phyloP scores from a whole-genome alignment of 352 stramenopile species.

The Blastocystis hominis region DNA sequence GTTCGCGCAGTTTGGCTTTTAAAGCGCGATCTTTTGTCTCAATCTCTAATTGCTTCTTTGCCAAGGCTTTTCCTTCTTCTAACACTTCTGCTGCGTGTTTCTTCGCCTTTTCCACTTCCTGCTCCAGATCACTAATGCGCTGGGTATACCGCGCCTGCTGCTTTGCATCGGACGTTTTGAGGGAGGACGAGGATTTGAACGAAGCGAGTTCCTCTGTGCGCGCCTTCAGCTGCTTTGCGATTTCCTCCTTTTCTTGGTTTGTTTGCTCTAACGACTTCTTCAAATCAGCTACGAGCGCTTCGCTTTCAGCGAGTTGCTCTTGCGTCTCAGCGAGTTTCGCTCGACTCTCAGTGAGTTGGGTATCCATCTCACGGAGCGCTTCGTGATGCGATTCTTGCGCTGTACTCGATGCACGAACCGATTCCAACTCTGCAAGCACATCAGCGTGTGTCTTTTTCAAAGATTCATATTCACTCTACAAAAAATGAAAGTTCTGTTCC shows the following conservation, averaged over 20 bases:
- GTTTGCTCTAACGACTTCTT: neutral
- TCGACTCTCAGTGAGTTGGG: neutral
- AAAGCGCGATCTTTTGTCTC: slow-evolving; percentile 50
- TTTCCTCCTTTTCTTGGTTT: neutral
- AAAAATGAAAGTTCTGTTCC: neutral
- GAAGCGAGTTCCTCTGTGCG: neutral
- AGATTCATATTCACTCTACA: slow-evolving; percentile 27
- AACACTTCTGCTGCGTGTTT: slow-evolving; percentile 24
- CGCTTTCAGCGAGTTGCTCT: neutral
- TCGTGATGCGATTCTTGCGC: neutral
- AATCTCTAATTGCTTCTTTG: slow-evolving; percentile 51
- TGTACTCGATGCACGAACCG: neutral
- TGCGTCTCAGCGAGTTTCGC: neutral
- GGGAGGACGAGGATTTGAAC: neutral
- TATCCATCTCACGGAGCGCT: neutral
- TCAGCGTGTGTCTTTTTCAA: neutral
- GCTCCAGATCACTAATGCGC: slow-evolving; percentile 22
- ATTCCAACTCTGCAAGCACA: neutral
- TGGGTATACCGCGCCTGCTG: slow-evolving; percentile 4
- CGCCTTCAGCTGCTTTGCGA: neutral
- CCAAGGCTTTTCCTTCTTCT: slow-evolving; percentile 33
- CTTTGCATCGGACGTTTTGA: neutral
- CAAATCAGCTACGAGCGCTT: slow-evolving; percentile 11
- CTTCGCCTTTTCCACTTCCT: slow-evolving; percentile 22
- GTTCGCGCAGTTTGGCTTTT: slow-evolving; percentile 39